phyloP scores from a whole-genome alignment of 2,329 filamentous ascomycete genomes.

The Keithomyces neogunnii region DNA sequence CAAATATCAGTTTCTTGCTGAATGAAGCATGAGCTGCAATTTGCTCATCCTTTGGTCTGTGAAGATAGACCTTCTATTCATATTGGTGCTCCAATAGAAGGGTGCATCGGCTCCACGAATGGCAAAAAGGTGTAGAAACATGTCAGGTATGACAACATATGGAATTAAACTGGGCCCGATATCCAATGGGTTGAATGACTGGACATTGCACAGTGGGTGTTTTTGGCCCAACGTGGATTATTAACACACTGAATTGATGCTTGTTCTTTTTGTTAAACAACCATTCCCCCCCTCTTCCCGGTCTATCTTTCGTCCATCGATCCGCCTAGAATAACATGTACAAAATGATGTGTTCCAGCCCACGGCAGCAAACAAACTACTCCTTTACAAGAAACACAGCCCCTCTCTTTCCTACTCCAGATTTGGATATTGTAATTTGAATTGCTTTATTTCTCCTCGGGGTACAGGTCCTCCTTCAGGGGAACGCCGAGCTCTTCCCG shows the following conservation, averaged over 20 bases:
- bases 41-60: no score
- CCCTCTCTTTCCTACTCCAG: background rate
- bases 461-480: constrained; percentile 90
- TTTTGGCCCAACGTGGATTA: background rate
- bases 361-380: constrained; percentile 1
- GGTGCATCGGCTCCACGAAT: no score
- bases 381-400: constrained; percentile 2
- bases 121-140: no score
- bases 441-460: constrained; percentile 44
- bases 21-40: no score
- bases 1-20: no score
- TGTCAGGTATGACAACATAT: background rate
- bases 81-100: no score
- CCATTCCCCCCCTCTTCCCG: background rate
- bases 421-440: background rate
- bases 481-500: constrained; percentile 88
- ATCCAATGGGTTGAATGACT: background rate
- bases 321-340: constrained; percentile 28
- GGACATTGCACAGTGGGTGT: background rate
- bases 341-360: constrained; percentile 17
- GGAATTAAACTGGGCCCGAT: background rate
- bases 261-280: constrained; percentile 22
- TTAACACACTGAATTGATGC: constrained; percentile 6
- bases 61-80: no score
- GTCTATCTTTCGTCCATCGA: constrained; percentile 16